A percentile compares a stretch with the other conserved stretches of the same genome.
These are phyloP conservation scores for Diaporthe nobilis DNA, from an alignment of 2,329 filamentous ascomycete species.

Conservation along the genomic window DNA sequence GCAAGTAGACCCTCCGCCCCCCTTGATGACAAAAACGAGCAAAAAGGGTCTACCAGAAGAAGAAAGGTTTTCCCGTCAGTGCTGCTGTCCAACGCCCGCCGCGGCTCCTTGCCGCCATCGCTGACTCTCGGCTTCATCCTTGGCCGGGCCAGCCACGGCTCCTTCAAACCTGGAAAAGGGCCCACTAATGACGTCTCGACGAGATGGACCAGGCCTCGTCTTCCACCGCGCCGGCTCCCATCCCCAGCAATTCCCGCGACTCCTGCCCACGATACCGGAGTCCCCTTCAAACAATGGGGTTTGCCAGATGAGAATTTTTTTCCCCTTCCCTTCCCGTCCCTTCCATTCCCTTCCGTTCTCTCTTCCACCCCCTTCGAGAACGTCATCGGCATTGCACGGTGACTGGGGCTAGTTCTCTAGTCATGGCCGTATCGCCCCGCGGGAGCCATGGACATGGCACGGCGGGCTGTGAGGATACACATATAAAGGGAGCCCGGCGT, in stretches of 20 bases:
- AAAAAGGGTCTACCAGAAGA: not conserved
- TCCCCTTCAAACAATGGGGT: conserved; percentile 24
- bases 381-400: conserved; percentile 16
- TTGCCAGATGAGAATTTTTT: conserved; percentile 10
- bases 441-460: not conserved
- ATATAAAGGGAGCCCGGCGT: conserved; percentile 10
- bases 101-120: not conserved
- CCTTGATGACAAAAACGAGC: conserved; percentile 18
- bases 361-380: conserved; percentile 18
- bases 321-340: not conserved
- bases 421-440: conserved; percentile 1
- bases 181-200: conserved; percentile 28
- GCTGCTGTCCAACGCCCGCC: not conserved
- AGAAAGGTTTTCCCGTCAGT: conserved; percentile 14
- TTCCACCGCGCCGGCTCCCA: not conserved
- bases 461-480: not conserved
- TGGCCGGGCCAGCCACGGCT: not conserved
- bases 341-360: not conserved
- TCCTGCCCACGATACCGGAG: conserved; percentile 23
- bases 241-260: conserved; percentile 13
- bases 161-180: not conserved
- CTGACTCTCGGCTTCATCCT: conserved; percentile 18
- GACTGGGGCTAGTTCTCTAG: conserved; percentile 20
- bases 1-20: not conserved
- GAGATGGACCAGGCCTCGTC: not conserved